These are phyloP conservation scores for Smithsoniella earleae DNA, from an alignment of 163 green algal species.

Conservation along the genomic window DNA sequence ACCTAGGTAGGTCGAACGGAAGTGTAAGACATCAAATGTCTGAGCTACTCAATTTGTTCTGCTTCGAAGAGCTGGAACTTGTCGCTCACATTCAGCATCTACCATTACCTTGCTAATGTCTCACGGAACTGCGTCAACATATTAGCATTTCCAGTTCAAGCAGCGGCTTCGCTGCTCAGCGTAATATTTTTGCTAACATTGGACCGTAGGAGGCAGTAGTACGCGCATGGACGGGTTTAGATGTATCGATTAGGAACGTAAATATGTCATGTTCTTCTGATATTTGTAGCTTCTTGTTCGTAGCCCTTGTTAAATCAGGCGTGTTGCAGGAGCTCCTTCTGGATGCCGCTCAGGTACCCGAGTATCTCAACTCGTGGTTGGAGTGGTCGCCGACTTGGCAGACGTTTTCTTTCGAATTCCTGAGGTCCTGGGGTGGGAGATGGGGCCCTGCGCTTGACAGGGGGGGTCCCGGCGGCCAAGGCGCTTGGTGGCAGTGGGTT, in stretches of 20 bases:
- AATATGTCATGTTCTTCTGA: not conserved
- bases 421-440: constrained; percentile 36
- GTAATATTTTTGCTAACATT: not conserved
- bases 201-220: not conserved
- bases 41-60: no score
- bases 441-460: constrained; percentile 36
- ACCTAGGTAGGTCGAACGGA: no score
- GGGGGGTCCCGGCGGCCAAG: not conserved
- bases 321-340: constrained; percentile 11
- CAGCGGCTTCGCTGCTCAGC: not conserved
- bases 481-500: constrained; percentile 38
- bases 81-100: no score
- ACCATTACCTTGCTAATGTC: no score
- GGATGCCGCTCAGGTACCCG: not conserved
- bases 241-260: not conserved
- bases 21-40: no score
- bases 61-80: no score
- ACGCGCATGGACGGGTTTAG: not conserved
- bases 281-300: not conserved
- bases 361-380: constrained; percentile 12
- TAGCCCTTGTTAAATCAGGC: not conserved
- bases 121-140: no score
- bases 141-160: not conserved
- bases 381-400: constrained; percentile 9
- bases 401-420: constrained; percentile 35